phyloP scores from a whole-genome alignment of 2,329 filamentous ascomycete genomes.

The Botrytis cinerea region DNA sequence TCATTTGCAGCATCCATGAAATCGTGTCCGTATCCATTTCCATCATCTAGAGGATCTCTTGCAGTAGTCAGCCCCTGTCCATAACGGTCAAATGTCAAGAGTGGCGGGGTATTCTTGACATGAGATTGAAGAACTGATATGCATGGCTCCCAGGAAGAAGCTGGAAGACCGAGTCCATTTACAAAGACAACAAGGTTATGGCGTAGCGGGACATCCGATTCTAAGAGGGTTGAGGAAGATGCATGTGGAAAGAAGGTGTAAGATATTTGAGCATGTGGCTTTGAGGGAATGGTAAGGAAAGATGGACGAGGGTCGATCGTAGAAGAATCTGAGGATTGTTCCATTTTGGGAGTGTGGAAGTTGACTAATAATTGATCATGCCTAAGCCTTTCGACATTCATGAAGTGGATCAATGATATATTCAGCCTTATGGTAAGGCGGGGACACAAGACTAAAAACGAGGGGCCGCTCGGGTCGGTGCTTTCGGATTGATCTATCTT shows the following conservation, averaged over 20 bases:
- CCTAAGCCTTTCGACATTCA: not conserved
- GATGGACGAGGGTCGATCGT: constrained; percentile 7
- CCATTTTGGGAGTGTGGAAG: not conserved
- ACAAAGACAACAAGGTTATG: constrained; percentile 39
- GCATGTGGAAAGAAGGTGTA: constrained; percentile 35
- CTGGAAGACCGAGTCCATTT: constrained; percentile 41
- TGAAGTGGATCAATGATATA: constrained; percentile 4
- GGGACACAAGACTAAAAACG: not conserved
- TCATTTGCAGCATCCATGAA: constrained; percentile 38
- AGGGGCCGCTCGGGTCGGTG: not conserved
- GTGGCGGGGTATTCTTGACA: constrained; percentile 34
- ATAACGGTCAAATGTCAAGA: constrained; percentile 42
- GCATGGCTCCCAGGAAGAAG: constrained; percentile 36
- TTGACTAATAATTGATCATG: not conserved
- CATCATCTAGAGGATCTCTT: constrained; percentile 36
- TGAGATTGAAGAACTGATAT: constrained; percentile 36
- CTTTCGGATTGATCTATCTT: not conserved
- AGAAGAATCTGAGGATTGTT: not conserved
- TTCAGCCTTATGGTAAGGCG: constrained; percentile 12
- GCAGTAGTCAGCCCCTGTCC: constrained; percentile 36
- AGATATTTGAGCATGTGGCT: constrained; percentile 40
- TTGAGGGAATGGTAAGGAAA: constrained; percentile 37
- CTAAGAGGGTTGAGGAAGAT: constrained; percentile 28
- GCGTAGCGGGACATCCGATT: constrained; percentile 6
- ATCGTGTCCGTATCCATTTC: constrained; percentile 38